Evolutionary conservation across 768 basidiomycete genomes (phyloP).

Genomic region (Pisolithus sp.): DNA sequence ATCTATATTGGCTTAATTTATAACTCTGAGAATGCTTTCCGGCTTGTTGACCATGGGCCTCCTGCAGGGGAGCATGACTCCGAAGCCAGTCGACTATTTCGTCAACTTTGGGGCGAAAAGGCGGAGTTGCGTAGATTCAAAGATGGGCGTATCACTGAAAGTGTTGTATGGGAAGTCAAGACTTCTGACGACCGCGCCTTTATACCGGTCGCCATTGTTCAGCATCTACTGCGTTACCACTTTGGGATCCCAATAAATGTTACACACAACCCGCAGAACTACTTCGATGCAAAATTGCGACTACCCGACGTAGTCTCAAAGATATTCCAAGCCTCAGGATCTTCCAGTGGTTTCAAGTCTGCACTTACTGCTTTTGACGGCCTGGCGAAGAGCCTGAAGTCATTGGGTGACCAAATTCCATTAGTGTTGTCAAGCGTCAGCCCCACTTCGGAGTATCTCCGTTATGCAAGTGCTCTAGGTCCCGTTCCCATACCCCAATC

Average conservation of each 20-base stretch:
- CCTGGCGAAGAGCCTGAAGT: conserved; percentile 70
- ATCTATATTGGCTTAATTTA: conserved; percentile 74
- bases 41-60: conserved; percentile 91
- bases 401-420: conserved; percentile 64
- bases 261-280: conserved; percentile 52
- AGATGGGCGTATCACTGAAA: conserved; percentile 87
- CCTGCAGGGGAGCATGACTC: conserved; percentile 56
- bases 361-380: conserved; percentile 75
- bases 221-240: conserved; percentile 69
- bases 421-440: conserved; percentile 72
- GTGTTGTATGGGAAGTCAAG: conserved; percentile 93
- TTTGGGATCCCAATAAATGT: conserved; percentile 55
- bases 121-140: conserved; percentile 93
- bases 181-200: conserved; percentile 73
- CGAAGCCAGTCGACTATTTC: conserved; percentile 53
- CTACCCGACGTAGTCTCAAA: conserved; percentile 50
- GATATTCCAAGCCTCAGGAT: conserved; percentile 29
- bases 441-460: conserved; percentile 64
- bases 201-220: conserved; percentile 69
- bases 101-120: conserved; percentile 85
- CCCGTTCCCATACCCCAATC: conserved; percentile 65
- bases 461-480: conserved; percentile 80
- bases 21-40: conserved; percentile 64
- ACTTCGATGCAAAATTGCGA: conserved; percentile 52
- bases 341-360: conserved; percentile 57